These are phyloP conservation scores for Ophiostoma sp. DNA, from an alignment of 2,329 filamentous ascomycete species.

Conservation along the genomic window DNA sequence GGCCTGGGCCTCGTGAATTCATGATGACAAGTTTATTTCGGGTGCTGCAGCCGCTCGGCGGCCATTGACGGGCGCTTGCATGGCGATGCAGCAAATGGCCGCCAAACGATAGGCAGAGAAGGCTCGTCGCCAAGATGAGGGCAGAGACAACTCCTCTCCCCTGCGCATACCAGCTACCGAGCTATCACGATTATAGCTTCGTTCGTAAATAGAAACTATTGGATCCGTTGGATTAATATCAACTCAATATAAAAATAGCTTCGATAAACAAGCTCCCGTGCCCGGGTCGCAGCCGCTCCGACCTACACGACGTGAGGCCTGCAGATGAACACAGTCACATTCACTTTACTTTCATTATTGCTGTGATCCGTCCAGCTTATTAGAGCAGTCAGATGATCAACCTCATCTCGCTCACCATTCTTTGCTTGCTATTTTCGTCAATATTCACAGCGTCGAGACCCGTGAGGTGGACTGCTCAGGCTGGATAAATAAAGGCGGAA, in stretches of 20 bases:
- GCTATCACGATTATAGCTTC: background rate
- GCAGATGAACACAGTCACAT: background rate
- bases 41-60: background rate
- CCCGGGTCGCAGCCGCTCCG: constrained; percentile 1
- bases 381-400: background rate
- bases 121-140: background rate
- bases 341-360: background rate
- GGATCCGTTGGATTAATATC: no score
- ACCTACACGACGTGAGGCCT: background rate
- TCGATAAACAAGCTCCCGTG: background rate
- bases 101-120: background rate
- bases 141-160: background rate
- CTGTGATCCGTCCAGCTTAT: background rate
- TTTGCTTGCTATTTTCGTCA: background rate
- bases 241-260: background rate
- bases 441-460: background rate
- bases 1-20: background rate
- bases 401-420: background rate
- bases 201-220: background rate
- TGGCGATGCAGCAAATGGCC: constrained; percentile 2
- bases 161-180: background rate
- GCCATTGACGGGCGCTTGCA: background rate
- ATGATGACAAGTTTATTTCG: background rate
- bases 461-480: background rate
- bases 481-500: background rate